A percentile compares a stretch with the other conserved stretches of the same genome.
Conservation (phyloP, 257 asterid genomes). For the Ballota nigra region DNA sequence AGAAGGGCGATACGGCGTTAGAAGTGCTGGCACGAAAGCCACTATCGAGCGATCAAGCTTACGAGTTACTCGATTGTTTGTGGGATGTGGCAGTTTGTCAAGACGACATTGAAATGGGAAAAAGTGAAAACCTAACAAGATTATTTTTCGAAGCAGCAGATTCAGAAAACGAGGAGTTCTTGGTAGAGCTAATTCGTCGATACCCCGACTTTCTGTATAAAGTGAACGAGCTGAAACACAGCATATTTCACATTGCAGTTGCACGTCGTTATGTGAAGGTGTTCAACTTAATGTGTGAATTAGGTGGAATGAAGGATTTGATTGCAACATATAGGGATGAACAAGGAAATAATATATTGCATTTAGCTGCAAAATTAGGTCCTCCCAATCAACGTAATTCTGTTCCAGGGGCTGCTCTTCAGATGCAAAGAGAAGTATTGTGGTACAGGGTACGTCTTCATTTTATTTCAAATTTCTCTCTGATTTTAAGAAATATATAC, state of each 20-base stretch:
- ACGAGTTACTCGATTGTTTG: conserved; percentile 15
- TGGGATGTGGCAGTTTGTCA: conserved; percentile 7
- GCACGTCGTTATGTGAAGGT: conserved; percentile 26
- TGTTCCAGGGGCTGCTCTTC: conserved; percentile 40
- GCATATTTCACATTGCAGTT: conserved; percentile 40
- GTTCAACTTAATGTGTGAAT: conserved; percentile 32
- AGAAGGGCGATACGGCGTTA: conserved; percentile 19
- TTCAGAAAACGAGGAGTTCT: conserved; percentile 30
- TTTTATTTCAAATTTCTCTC: no score
- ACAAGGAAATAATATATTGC: conserved; percentile 32
- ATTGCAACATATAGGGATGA: conserved; percentile 19
- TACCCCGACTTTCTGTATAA: conserved; percentile 33
- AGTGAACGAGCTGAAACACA: conserved; percentile 20
- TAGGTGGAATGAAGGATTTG: conserved; percentile 25
- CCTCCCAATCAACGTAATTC: conserved; percentile 27
- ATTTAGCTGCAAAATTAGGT: conserved; percentile 30
- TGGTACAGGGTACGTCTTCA: conserved; percentile 33
- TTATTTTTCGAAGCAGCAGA: conserved; percentile 26
- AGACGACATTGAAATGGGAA: conserved; percentile 16
- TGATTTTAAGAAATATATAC: no score
- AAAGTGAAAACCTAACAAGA: not conserved
- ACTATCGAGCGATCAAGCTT: conserved; percentile 18
- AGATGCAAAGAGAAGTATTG: conserved; percentile 39
- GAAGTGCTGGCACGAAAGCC: conserved; percentile 36
- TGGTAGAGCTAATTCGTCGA: conserved; percentile 25